Base-by-base conservation (phyloP, 108 stramenopile species). In the Hondaea fermentalgiana region DNA sequence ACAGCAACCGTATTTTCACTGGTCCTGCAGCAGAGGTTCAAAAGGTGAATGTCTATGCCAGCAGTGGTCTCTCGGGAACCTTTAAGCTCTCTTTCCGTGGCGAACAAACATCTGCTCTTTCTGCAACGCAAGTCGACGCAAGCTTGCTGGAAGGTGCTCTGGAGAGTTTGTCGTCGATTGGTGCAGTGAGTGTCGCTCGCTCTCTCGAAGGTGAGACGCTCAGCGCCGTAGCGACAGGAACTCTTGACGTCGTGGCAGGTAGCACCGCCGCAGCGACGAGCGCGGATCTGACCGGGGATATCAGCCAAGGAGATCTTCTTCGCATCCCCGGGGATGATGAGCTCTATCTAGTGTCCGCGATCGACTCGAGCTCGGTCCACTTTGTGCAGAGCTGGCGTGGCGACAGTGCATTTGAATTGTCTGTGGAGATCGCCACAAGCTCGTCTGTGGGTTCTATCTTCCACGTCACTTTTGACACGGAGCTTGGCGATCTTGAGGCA, bases 251-350 rank as follows among this genome's bases (percentile, higher is more conserved):
- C n/a, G 76, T 83, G 12, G 4, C 4, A 17, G 64, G 64, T 23
- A 69, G 64, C 17, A 83, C 49, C 23, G 45, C 76, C 1, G 76
- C 45, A 6, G 45, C 76, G 25, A 47, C 51, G 19, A 53, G 49
- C 49, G 17, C 64, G 10, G 64, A 69, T 69, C 25, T 69, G 3
- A 69, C 4, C 42, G 5, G 0, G 25, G 64, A 8, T 17, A 47
- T 83, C 23, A 83, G 25, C 51, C 19, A 19, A 6, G 76, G 23
- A 6, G 76, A 83, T 45, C 10, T 53, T 6, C 49, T 83, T 83
- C 76, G 76, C 76, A 83, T 83, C 23, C 49, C 45, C 51, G 76
- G 76, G 6, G 76, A 83, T 83, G 76, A 83, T 23, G 76, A 83
- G 28, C 49, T 83, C 16, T 83, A 83, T 45, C 10, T 53, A 16